These are phyloP conservation scores for Pterulicium gracile DNA, from an alignment of 1,284 basidiomycete genomes.

Conservation along the genomic window DNA sequence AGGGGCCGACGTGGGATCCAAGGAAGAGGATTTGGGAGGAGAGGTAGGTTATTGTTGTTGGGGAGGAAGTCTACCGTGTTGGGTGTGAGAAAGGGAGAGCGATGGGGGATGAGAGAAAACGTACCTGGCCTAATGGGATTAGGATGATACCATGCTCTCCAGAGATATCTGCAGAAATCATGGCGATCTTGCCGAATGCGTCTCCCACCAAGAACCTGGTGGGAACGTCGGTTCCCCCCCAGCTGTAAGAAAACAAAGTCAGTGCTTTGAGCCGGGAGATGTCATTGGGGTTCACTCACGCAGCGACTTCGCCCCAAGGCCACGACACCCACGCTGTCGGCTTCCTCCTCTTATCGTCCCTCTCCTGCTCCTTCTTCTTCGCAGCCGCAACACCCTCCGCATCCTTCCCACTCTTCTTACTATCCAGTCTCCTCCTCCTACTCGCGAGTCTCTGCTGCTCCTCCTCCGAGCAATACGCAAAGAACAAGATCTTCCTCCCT, in stretches of 20 bases:
- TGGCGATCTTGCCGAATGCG: conserved; percentile 59
- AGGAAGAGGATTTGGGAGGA: conserved; percentile 67
- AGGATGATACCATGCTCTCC: conserved; percentile 40
- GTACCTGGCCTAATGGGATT: conserved; percentile 65
- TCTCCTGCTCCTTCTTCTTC: conserved; percentile 43
- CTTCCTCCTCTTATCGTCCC: conserved; percentile 42
- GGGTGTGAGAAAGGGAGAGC: not conserved
- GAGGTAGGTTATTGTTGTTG: conserved; percentile 72
- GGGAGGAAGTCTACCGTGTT: conserved; percentile 52
- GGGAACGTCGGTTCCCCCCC: conserved; percentile 30
- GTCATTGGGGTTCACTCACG: conserved; percentile 39
- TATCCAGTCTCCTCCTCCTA: conserved; percentile 40
- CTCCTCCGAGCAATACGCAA: conserved; percentile 37
- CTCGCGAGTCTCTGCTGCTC: conserved; percentile 39
- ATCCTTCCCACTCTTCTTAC: conserved; percentile 34
- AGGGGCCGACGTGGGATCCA: conserved; percentile 78
- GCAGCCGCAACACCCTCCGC: conserved; percentile 28
- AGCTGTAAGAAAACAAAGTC: too few relatives aligned
- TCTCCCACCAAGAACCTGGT: conserved; percentile 65
- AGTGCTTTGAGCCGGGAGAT: too few relatives aligned
- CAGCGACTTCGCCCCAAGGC: conserved; percentile 61
- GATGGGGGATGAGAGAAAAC: conserved; percentile 13
- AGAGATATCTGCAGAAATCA: conserved; percentile 46
- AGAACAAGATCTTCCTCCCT: conserved; percentile 50
- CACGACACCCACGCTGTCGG: conserved; percentile 45